These are phyloP conservation scores for Fraxinus pennsylvanica DNA, from an alignment of 257 asterid species.

Conservation along the genomic window DNA sequence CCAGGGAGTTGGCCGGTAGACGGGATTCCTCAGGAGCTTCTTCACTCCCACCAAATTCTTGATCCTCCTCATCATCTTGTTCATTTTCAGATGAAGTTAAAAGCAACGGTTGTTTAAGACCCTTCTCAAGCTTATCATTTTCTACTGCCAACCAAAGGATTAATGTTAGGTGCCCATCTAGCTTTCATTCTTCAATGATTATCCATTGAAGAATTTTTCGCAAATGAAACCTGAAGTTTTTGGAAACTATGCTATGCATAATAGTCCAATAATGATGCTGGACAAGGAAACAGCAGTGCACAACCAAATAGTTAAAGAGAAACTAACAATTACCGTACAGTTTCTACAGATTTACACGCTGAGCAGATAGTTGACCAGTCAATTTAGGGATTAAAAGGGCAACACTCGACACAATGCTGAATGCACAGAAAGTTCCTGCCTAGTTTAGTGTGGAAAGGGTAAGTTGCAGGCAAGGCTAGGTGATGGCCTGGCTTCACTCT, in stretches of 20 bases:
- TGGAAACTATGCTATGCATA: background rate
- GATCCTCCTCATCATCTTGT: slow-evolving; percentile 65
- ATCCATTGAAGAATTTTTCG: background rate
- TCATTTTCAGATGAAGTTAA: slow-evolving; percentile 45
- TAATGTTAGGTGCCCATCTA: slow-evolving; percentile 22
- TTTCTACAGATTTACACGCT: background rate
- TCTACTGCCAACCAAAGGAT: slow-evolving; percentile 39
- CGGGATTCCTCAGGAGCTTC: slow-evolving; percentile 83
- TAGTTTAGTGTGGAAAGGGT: background rate
- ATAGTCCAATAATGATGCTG: background rate
- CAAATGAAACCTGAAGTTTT: background rate
- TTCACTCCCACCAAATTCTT: slow-evolving; percentile 82
- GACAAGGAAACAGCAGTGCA: no score
- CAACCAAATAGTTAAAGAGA: no score
- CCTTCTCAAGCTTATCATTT: slow-evolving; percentile 75
- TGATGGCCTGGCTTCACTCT: background rate
- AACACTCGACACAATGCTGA: background rate
- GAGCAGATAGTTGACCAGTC: background rate
- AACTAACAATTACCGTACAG: background rate
- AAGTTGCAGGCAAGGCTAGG: background rate
- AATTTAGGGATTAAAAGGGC: background rate
- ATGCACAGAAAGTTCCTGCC: background rate
- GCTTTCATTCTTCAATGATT: background rate
- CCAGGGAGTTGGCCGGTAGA: slow-evolving; percentile 75
- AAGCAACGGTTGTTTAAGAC: slow-evolving; percentile 75